Percentiles rank a stretch among this genome's conserved stretches.
These are phyloP conservation scores for Glycine latifolia DNA, from an alignment of 306 rosid species.

Conservation along the genomic window DNA sequence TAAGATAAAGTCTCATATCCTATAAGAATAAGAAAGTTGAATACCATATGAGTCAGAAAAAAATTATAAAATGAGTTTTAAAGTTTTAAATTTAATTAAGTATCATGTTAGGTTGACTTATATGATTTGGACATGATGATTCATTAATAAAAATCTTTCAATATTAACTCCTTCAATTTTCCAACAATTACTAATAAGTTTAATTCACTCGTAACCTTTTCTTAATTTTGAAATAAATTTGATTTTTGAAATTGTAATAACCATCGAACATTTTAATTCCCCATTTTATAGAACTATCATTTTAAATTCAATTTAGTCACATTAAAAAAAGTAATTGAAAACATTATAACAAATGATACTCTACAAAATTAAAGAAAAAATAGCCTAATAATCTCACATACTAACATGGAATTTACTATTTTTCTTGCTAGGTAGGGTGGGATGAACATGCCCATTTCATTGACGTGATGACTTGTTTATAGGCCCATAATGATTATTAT, in stretches of 20 bases:
- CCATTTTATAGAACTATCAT: background rate
- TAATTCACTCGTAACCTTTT: background rate
- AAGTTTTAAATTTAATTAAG: too few species aligned
- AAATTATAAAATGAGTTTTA: too few species aligned
- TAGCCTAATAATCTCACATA: too few species aligned
- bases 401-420: background rate
- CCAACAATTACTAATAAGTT: too few species aligned
- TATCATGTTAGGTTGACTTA: too few species aligned
- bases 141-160: too few species aligned
- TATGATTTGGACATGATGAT: too few species aligned
- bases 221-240: background rate
- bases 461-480: background rate
- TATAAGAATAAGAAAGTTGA: too few species aligned
- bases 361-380: too few species aligned
- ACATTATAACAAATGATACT: background rate
- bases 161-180: too few species aligned
- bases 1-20: too few species aligned
- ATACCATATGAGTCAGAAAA: too few species aligned
- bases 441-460: background rate
- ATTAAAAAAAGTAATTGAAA: background rate
- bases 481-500: constrained; percentile 12
- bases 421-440: background rate
- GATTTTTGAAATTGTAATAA: background rate
- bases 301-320: background rate
- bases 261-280: background rate